Evolutionary conservation across 352 stramenopile genomes (phyloP).

Genomic region (Phytophthora quininea): DNA sequence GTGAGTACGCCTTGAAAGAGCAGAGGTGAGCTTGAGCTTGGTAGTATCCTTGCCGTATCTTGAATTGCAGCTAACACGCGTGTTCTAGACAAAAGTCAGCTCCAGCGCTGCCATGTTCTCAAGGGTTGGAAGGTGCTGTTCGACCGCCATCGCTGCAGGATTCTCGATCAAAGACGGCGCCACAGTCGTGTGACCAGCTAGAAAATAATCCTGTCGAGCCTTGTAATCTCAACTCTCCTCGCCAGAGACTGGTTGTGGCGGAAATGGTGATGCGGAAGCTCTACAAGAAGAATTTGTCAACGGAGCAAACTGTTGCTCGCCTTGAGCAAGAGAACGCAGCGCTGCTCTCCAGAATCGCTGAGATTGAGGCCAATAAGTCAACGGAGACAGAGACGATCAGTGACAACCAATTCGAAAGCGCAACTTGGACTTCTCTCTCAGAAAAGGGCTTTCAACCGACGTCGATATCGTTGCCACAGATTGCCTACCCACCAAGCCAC

Average conservation of each 20-base stretch:
- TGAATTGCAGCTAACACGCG: background rate
- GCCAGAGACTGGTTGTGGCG: conserved; percentile 51
- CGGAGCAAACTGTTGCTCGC: conserved; percentile 36
- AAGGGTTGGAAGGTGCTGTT: background rate
- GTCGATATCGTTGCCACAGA: background rate
- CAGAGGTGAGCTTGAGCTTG: conserved; percentile 27
- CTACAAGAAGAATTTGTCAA: conserved; percentile 56
- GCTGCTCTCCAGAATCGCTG: conserved; percentile 21
- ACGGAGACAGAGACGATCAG: background rate
- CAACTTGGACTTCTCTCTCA: too few relatives aligned
- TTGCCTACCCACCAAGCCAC: conserved; percentile 23
- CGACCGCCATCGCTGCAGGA: background rate
- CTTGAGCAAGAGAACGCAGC: conserved; percentile 34
- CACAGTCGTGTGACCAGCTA: background rate
- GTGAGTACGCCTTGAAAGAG: conserved; percentile 41
- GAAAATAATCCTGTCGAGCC: background rate
- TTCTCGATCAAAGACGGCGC: background rate
- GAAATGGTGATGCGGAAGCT: conserved; percentile 71
- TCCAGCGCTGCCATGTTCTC: conserved; percentile 5
- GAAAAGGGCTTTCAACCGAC: background rate
- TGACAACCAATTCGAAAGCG: background rate
- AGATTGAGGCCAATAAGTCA: conserved; percentile 13
- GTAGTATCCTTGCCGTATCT: background rate
- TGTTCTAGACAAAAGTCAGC: conserved; percentile 33
- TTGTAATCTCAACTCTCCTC: conserved; percentile 42